A percentile compares a stretch with the other conserved stretches of the same genome.
These are phyloP conservation scores for Eucalyptus curtisii DNA, from an alignment of 345 rosid species.

Conservation along the genomic window DNA sequence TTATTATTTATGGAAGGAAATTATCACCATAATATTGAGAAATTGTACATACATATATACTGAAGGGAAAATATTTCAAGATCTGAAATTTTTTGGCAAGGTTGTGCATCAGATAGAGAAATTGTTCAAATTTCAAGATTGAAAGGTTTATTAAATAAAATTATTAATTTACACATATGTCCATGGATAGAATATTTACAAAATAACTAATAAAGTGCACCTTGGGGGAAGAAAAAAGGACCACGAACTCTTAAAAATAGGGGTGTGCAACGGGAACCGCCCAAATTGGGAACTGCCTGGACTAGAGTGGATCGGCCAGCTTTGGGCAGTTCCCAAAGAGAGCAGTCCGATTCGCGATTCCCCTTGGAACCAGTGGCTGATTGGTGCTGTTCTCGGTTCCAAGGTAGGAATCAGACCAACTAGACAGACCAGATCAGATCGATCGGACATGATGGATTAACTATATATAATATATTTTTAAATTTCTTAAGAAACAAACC, in stretches of 20 bases:
- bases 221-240: neutral
- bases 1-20: neutral
- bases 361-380: too few relatives aligned
- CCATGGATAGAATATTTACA: neutral
- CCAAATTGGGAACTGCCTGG: rapidly evolving
- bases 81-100: neutral
- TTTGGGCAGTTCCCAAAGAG: too few relatives aligned
- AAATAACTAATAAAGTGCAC: neutral
- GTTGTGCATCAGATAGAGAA: neutral
- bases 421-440: too few relatives aligned
- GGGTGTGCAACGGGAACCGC: too few relatives aligned
- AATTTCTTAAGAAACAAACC: too few relatives aligned
- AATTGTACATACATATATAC: neutral
- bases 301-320: rapidly evolving
- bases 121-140: neutral
- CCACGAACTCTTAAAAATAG: neutral
- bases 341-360: too few relatives aligned
- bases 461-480: too few relatives aligned
- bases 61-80: neutral
- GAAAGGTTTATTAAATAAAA: neutral
- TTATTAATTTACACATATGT: neutral
- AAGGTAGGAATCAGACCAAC: too few relatives aligned
- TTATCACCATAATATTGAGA: neutral
- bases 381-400: too few relatives aligned
- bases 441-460: rapidly evolving